A percentile compares a stretch with the other conserved stretches of the same genome.
Conservation (phyloP, 306 rosid genomes). For the Myrica gale region DNA sequence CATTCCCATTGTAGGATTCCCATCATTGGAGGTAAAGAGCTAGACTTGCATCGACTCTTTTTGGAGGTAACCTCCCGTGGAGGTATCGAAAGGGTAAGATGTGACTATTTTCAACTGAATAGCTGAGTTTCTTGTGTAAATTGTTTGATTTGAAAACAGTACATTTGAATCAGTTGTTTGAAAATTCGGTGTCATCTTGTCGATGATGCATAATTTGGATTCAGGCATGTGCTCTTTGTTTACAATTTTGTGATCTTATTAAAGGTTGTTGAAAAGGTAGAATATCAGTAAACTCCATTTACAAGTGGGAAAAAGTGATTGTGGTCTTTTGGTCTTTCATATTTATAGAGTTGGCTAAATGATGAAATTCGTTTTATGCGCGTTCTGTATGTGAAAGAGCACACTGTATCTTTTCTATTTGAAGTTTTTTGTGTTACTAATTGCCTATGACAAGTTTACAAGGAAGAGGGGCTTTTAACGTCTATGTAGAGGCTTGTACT, state of each 20-base stretch:
- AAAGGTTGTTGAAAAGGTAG: background rate
- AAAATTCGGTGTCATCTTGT: background rate
- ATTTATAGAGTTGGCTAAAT: background rate
- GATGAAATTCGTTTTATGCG: background rate
- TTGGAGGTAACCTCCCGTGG: constrained; percentile 83
- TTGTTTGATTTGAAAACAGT: background rate
- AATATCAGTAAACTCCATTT: background rate
- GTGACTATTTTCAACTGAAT: background rate
- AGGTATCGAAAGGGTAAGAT: constrained; percentile 66
- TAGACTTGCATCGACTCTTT: constrained; percentile 75
- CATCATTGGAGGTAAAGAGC: constrained; percentile 71
- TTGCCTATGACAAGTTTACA: background rate
- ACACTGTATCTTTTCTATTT: background rate
- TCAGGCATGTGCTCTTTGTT: background rate
- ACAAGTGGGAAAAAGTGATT: background rate
- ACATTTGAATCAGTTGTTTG: background rate
- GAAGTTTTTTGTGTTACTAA: background rate
- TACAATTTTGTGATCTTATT: background rate
- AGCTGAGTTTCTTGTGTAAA: background rate
- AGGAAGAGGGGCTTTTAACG: background rate
- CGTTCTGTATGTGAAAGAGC: background rate
- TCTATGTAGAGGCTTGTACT: background rate
- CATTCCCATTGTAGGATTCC: constrained; percentile 58
- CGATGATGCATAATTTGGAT: background rate
- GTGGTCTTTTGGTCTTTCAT: background rate